These are phyloP conservation scores for Phanerochaete sordida DNA, from an alignment of 768 basidiomycete genomes.

Conservation along the genomic window DNA sequence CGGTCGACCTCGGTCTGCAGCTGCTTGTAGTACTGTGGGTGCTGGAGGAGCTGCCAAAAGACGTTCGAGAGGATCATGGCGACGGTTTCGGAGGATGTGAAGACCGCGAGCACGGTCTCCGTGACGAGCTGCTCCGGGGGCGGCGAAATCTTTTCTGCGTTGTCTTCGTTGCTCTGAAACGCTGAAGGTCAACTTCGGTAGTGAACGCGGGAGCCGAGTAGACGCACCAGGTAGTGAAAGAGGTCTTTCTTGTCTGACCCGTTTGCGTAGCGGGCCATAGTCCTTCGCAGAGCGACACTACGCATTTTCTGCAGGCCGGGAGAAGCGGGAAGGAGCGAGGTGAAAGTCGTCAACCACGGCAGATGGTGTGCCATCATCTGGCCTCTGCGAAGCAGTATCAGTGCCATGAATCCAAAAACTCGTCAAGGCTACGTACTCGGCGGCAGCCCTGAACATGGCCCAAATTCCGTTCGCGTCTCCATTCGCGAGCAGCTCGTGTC, in stretches of 20 bases:
- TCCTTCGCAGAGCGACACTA: neutral
- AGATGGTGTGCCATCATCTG: neutral
- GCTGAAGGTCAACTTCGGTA: neutral
- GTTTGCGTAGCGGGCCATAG: slow-evolving; percentile 11
- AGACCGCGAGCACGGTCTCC: slow-evolving; percentile 39
- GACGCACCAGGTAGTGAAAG: slow-evolving; percentile 38
- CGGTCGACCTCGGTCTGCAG: slow-evolving; percentile 39
- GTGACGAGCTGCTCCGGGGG: slow-evolving; percentile 32
- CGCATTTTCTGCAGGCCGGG: neutral
- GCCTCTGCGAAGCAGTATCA: neutral
- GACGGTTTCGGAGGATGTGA: slow-evolving; percentile 45
- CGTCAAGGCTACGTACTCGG: neutral
- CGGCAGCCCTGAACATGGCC: neutral
- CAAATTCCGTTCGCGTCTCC: neutral
- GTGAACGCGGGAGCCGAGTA: neutral
- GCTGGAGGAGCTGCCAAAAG: slow-evolving; percentile 31
- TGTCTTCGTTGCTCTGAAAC: slow-evolving; percentile 38
- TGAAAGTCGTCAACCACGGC: slow-evolving; percentile 6
- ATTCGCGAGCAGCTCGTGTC: neutral
- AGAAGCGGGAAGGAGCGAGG: neutral
- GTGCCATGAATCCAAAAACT: neutral
- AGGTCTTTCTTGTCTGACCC: slow-evolving; percentile 39
- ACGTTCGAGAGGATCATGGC: slow-evolving; percentile 33
- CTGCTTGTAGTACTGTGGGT: slow-evolving; percentile 31
- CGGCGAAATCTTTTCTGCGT: slow-evolving; percentile 31